Percentiles rank a stretch among this genome's conserved stretches.
Evolutionary conservation across 2,329 filamentous ascomycete species (phyloP).

Genomic region (Aspergillus fumigatiaffinis): DNA sequence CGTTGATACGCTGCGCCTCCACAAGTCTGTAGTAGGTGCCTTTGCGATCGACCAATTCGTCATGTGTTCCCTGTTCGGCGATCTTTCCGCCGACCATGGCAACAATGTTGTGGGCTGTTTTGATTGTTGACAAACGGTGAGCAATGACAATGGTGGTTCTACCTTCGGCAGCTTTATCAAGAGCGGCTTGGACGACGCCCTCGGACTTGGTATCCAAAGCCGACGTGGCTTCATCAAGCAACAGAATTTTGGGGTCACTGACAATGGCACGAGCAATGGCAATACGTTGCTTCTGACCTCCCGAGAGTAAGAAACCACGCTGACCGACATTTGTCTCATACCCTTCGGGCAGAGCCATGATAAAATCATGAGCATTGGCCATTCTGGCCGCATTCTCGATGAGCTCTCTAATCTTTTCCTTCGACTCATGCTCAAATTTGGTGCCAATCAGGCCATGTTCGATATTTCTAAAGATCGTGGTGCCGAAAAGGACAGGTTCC

Average conservation of each 20-base stretch:
- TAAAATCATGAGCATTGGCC: slow-evolving; percentile 93
- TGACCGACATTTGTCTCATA: slow-evolving; percentile 96
- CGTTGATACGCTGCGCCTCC: slow-evolving; percentile 76
- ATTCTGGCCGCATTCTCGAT: slow-evolving; percentile 79
- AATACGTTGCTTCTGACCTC: slow-evolving; percentile 95
- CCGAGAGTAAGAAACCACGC: slow-evolving; percentile 84
- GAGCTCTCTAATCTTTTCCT: slow-evolving; percentile 65
- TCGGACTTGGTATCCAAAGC: slow-evolving; percentile 93
- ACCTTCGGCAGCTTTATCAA: slow-evolving; percentile 79
- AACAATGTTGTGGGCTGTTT: slow-evolving; percentile 90
- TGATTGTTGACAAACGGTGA: slow-evolving; percentile 91
- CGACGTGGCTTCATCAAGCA: slow-evolving; percentile 92
- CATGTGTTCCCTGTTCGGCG: slow-evolving; percentile 86
- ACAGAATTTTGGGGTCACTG: slow-evolving; percentile 83
- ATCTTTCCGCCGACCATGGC: slow-evolving; percentile 85
- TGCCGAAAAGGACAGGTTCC: slow-evolving; percentile 85
- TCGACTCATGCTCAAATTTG: slow-evolving; percentile 62
- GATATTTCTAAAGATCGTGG: slow-evolving; percentile 87
- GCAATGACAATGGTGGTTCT: slow-evolving; percentile 96
- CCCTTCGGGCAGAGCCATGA: slow-evolving; percentile 73
- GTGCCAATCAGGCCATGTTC: slow-evolving; percentile 87
- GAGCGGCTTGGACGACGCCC: slow-evolving; percentile 85
- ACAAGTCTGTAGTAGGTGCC: slow-evolving; percentile 82
- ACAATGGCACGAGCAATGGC: slow-evolving; percentile 89
- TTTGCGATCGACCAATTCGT: slow-evolving; percentile 65